Conservation (phyloP, 176 grass and related monocot species). For the Carex parvula region DNA sequence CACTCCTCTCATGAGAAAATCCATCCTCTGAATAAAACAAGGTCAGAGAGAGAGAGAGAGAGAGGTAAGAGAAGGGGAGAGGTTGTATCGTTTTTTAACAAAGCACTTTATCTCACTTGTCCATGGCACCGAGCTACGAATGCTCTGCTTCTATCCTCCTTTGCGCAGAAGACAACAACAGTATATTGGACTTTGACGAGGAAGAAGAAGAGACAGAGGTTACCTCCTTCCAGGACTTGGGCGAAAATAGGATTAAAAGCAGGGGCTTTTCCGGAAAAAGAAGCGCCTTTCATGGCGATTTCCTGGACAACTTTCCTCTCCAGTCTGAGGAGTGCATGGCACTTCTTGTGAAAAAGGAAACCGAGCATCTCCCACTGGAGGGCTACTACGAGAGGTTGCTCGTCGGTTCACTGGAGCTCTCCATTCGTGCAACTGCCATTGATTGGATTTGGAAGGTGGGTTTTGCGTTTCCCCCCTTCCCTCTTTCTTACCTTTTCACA, state of each 20-base stretch:
- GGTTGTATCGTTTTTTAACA: background rate
- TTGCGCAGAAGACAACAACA: conserved; percentile 77
- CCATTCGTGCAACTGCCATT: conserved; percentile 52
- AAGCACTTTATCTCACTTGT: background rate
- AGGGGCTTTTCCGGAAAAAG: conserved; percentile 26
- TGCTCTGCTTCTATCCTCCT: conserved; percentile 63
- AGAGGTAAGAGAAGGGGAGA: background rate
- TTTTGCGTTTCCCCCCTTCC: conserved; percentile 26
- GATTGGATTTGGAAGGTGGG: conserved; percentile 95
- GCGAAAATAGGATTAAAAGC: conserved; percentile 4
- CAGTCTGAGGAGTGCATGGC: conserved; percentile 64
- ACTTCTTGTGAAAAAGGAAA: conserved; percentile 48
- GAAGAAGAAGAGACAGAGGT: conserved; percentile 26
- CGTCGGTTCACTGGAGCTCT: conserved; percentile 40
- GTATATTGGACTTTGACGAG: conserved; percentile 55
- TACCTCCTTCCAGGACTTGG: background rate
- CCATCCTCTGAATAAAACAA: conserved; percentile 17
- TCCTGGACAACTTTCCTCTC: conserved; percentile 44
- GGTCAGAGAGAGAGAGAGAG: background rate
- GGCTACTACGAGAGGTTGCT: conserved; percentile 60
- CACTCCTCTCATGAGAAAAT: conserved; percentile 29
- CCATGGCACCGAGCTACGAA: conserved; percentile 67
- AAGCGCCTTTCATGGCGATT: conserved; percentile 36
- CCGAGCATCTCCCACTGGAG: conserved; percentile 51
- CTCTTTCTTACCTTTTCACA: background rate